Conservation (phyloP, 768 basidiomycete species). For the Boletus fagicola region DNA sequence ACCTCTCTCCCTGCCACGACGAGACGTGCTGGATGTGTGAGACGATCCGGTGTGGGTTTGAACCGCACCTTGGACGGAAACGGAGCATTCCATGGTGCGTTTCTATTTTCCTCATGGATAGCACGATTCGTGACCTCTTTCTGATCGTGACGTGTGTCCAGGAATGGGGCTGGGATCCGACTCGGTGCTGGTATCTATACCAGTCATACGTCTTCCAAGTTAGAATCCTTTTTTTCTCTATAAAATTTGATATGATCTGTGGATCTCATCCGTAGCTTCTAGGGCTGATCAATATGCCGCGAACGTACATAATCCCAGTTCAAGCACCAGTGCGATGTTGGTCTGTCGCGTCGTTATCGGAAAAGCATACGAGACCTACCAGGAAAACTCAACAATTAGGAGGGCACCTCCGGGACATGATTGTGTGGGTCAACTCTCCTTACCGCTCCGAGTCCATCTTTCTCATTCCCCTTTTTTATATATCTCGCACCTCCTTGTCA, state of each 20-base stretch:
- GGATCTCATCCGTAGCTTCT: neutral
- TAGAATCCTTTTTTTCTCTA: neutral
- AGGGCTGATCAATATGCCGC: slow-evolving; percentile 22
- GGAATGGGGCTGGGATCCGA: slow-evolving; percentile 18
- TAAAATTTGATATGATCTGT: neutral
- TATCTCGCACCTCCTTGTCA: neutral
- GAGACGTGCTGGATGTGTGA: slow-evolving; percentile 20
- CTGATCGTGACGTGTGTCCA: slow-evolving; percentile 6
- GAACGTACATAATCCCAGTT: slow-evolving; percentile 8
- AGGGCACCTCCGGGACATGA: slow-evolving; percentile 20
- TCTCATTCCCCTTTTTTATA: neutral
- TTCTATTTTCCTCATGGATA: neutral
- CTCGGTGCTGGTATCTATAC: slow-evolving; percentile 30
- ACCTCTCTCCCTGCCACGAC: slow-evolving; percentile 14
- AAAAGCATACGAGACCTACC: neutral
- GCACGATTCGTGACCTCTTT: neutral
- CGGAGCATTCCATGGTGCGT: slow-evolving; percentile 12
- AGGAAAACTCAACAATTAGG: slow-evolving; percentile 13
- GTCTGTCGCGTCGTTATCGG: slow-evolving; percentile 27
- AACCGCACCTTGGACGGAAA: slow-evolving; percentile 22
- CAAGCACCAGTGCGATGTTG: slow-evolving; percentile 20
- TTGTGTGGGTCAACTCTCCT: slow-evolving; percentile 16
- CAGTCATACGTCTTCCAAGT: slow-evolving; percentile 25
- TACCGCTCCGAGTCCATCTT: neutral
- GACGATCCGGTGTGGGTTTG: slow-evolving; percentile 23